A percentile compares a stretch with the other conserved stretches of the same genome.
phyloP scores from a whole-genome alignment of 2,329 filamentous ascomycete genomes.

The Fusarium nelsonii region DNA sequence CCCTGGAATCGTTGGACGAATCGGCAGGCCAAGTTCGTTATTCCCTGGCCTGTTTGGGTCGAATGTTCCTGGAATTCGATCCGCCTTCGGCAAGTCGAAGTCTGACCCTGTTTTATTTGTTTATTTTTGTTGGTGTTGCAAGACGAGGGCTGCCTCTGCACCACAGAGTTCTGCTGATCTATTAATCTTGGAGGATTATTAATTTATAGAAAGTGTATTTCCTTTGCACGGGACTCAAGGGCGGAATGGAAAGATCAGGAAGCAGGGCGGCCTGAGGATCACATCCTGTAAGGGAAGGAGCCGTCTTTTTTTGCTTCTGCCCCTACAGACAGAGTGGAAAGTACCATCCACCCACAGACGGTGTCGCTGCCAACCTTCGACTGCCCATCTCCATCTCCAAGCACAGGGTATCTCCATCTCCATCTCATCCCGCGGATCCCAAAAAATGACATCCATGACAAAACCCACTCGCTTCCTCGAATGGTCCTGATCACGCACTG shows the following conservation, averaged over 20 bases:
- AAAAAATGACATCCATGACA: constrained; percentile 35
- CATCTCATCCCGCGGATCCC: constrained; percentile 35
- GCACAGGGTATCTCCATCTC: constrained; percentile 16
- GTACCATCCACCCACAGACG: constrained; percentile 11
- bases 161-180: neutral
- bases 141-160: neutral
- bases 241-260: neutral
- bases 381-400: constrained; percentile 17
- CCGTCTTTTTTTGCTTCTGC: neutral
- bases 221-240: neutral
- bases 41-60: constrained; percentile 42
- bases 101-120: constrained; percentile 27
- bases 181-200: neutral
- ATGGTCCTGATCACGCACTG: constrained; percentile 20
- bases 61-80: constrained; percentile 41
- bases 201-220: neutral
- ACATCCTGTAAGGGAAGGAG: constrained; percentile 17
- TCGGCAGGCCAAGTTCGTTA: constrained; percentile 32
- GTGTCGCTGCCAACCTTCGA: constrained; percentile 17
- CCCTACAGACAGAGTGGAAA: neutral
- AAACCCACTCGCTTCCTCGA: constrained; percentile 25
- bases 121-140: constrained; percentile 18
- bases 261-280: neutral
- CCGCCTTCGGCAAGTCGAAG: constrained; percentile 35
- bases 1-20: constrained; percentile 39